phyloP scores from a whole-genome alignment of 805 yeast genomes.

The Metschnikowia lunata region DNA sequence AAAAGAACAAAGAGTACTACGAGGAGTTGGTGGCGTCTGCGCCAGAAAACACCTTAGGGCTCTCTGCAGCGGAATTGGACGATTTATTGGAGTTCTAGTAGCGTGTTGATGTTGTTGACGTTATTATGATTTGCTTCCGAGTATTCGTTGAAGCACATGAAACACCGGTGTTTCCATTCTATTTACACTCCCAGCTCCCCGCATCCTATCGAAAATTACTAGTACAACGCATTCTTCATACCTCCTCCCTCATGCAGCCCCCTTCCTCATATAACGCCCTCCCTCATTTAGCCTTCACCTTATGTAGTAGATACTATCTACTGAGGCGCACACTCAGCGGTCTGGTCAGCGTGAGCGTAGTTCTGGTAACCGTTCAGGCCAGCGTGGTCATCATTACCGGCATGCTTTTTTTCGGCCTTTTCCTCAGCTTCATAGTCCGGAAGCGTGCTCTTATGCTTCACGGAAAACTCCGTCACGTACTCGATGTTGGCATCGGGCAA shows the following conservation, averaged over 20 bases:
- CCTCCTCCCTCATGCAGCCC: no score
- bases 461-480: slow-evolving; percentile 31
- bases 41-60: slow-evolving; percentile 23
- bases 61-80: slow-evolving; percentile 30
- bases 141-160: no score
- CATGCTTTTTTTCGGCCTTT: slow-evolving; percentile 1
- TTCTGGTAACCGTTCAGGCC: slow-evolving; percentile 7
- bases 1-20: slow-evolving; percentile 3
- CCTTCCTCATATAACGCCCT: not conserved
- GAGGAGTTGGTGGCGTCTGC: slow-evolving; percentile 9
- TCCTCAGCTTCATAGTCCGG: slow-evolving; percentile 26
- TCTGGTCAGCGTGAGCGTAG: slow-evolving; percentile 21
- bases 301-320: slow-evolving; percentile 2
- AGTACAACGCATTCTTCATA: no score
- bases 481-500: slow-evolving; percentile 37
- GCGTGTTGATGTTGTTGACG: no score
- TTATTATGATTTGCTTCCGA: no score
- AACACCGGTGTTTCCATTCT: no score
- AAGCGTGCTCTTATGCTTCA: slow-evolving; percentile 22
- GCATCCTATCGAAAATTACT: no score
- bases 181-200: no score
- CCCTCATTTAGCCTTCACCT: not conserved
- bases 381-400: slow-evolving; percentile 6
- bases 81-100: slow-evolving; percentile 31
- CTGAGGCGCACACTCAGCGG: slow-evolving; percentile 32